Base-by-base conservation (phyloP, 257 asterid genomes). In the Solanum lycopersicoides region DNA sequence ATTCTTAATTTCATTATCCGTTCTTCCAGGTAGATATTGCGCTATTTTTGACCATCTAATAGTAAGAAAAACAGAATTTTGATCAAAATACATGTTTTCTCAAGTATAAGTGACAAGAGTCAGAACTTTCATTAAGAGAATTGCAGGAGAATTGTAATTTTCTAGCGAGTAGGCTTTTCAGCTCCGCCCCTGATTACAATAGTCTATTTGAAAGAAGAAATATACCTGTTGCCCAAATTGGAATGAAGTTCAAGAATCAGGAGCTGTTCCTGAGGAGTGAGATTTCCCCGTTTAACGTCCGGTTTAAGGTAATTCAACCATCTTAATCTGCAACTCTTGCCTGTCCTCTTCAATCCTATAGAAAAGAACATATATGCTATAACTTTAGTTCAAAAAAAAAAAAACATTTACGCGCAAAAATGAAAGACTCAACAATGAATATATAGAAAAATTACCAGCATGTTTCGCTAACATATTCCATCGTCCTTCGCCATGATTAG, bases 301-400 rank as follows among this genome's bases (percentile, higher is more conserved):
- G 93, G 93, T 88, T 91, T 91, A 10, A 91, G 44, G 44, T 91
- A 91, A 53, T 91, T 91, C n/a, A 91, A 87, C 93, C 93, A 91
- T 82, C 93, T 89, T 77, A 91, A 79, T 74, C 93, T 89, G 44
- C 93, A 91, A 44, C 93, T 91, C 89, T 91, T 91, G 30, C 93
- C 93, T 1, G 90, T 91, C 68, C 93, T 89, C 56, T 87, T 89
- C 89, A 91, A 39, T 18, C 93, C 93, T 91, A 74, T 25, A 74
- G 34, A 74, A 74, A 74, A 74, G 32, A 74, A 74, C 12, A 12
- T 37, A 9, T 74, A 9, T 35, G 50, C 9, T 37, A 37, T 73
- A 73, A 13, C 50, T 35, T 35, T 18, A 72, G 45, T 9, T 12
- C 15, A 2, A 53, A 53, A 2, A 6, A 53, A 35, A 37, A 72